phyloP scores from a whole-genome alignment of 2,329 filamentous ascomycete species.

The Didymella glomerata region DNA sequence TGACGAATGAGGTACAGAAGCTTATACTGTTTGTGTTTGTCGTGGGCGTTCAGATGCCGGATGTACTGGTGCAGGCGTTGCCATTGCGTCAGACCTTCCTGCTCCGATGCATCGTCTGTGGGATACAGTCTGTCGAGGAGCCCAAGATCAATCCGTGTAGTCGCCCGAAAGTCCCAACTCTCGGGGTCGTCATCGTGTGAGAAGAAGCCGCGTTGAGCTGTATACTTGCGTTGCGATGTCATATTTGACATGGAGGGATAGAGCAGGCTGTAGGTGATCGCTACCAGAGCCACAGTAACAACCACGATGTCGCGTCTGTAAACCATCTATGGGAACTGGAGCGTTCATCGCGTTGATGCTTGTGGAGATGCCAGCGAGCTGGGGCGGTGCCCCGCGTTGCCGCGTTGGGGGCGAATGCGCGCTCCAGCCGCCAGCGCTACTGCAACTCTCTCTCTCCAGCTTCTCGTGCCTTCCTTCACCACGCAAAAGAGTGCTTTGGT shows the following conservation, averaged over 20 bases:
- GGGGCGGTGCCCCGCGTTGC: background rate
- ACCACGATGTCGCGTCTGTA: background rate
- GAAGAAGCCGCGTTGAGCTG: conserved; percentile 26
- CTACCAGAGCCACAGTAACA: background rate
- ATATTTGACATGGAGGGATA: background rate
- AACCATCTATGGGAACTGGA: background rate
- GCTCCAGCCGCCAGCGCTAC: background rate
- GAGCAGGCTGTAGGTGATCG: background rate
- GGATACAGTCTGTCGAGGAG: conserved; percentile 67
- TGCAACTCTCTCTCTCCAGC: background rate
- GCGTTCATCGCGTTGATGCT: background rate
- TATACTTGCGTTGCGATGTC: conserved; percentile 18
- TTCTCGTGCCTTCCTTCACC: background rate
- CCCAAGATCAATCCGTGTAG: conserved; percentile 57
- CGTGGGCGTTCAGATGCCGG: conserved; percentile 59
- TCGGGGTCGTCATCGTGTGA: conserved; percentile 28
- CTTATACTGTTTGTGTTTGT: conserved; percentile 63
- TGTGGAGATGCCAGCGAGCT: background rate
- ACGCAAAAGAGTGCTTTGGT: background rate
- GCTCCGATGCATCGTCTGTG: conserved; percentile 55
- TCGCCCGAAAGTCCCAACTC: conserved; percentile 27
- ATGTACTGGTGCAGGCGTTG: conserved; percentile 65
- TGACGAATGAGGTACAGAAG: conserved; percentile 71
- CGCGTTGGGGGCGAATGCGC: background rate
- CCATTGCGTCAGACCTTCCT: background rate